phyloP scores from a whole-genome alignment of 331 rosid genomes.

The Quercus phellos region DNA sequence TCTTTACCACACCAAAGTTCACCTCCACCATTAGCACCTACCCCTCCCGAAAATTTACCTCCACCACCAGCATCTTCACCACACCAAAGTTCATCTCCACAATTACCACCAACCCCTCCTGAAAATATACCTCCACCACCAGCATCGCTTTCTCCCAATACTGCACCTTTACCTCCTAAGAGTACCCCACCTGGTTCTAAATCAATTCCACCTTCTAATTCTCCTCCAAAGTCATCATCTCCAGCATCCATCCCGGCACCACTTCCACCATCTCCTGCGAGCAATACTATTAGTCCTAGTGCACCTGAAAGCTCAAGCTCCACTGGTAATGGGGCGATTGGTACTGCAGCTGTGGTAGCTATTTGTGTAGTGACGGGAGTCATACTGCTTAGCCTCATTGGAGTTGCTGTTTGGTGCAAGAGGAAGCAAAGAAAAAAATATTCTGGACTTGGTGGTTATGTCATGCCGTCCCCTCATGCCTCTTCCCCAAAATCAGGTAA shows the following conservation, averaged over 20 bases:
- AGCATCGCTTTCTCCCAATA: conserved; percentile 31
- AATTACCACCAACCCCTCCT: conserved; percentile 23
- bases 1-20: conserved; percentile 5
- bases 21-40: conserved; percentile 33
- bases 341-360: conserved; percentile 46
- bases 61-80: conserved; percentile 28
- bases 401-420: conserved; percentile 56
- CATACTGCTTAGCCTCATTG: conserved; percentile 50
- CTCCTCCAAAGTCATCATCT: conserved; percentile 33
- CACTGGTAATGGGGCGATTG: conserved; percentile 33
- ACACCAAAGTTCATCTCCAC: conserved; percentile 32
- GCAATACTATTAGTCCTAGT: conserved; percentile 18
- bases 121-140: conserved; percentile 28
- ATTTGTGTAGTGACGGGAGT: conserved; percentile 44
- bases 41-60: conserved; percentile 29
- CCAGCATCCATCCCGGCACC: conserved; percentile 38
- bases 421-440: conserved; percentile 44
- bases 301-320: conserved; percentile 31
- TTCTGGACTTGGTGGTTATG: conserved; percentile 46
- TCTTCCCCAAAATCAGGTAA: conserved; percentile 68
- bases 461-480: conserved; percentile 48
- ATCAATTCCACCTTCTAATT: conserved; percentile 34
- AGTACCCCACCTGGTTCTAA: conserved; percentile 20
- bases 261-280: conserved; percentile 33
- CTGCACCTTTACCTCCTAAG: conserved; percentile 41